Evolutionary conservation across 768 basidiomycete species (phyloP).

Genomic region (Trichaptum fuscoviolaceum): DNA sequence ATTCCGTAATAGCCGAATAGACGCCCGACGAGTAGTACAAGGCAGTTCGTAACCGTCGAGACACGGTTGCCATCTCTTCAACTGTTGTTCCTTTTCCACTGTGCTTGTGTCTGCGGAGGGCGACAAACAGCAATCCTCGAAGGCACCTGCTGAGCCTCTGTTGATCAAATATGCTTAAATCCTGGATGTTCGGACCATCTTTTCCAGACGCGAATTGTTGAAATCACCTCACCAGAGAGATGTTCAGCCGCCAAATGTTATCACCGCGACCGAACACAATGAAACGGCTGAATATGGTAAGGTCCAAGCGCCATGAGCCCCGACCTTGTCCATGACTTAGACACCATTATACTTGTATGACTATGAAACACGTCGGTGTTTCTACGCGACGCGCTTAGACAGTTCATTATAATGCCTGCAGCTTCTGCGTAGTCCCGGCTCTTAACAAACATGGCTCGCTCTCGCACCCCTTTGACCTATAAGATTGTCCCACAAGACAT

Average conservation of each 20-base stretch:
- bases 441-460: background rate
- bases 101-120: background rate
- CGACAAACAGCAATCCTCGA: background rate
- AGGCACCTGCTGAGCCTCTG: background rate
- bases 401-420: background rate
- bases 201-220: background rate
- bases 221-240: background rate
- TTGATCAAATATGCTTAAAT: background rate
- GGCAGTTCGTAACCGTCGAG: background rate
- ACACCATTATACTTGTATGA: constrained; percentile 1
- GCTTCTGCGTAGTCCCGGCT: background rate
- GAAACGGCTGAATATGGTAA: background rate
- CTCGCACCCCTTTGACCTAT: background rate
- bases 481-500: background rate
- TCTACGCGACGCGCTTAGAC: background rate
- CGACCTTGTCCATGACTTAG: background rate
- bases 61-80: background rate
- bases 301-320: background rate
- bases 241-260: background rate
- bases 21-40: background rate
- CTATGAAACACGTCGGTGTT: background rate
- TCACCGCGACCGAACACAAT: background rate
- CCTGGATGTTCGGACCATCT: background rate
- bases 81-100: background rate
- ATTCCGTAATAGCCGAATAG: background rate